These are phyloP conservation scores for Cephaloascus albidus DNA, from an alignment of 805 yeast genomes.

Conservation along the genomic window DNA sequence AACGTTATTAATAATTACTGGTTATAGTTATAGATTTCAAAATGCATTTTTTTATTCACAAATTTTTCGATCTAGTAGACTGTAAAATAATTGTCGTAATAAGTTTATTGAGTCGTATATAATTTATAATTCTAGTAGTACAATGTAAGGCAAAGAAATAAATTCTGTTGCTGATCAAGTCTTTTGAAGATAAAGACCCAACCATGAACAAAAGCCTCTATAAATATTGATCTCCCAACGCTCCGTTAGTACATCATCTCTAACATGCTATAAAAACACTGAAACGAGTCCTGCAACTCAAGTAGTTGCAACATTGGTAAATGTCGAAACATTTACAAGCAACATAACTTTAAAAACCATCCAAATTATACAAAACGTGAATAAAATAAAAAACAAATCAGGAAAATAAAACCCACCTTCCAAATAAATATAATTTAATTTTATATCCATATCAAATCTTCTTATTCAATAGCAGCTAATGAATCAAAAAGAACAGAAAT, in stretches of 20 bases:
- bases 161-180: background rate
- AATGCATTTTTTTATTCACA: too few species aligned
- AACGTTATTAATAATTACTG: too few species aligned
- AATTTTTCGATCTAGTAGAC: too few species aligned
- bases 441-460: background rate
- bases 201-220: conserved; percentile 3
- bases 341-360: background rate
- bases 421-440: background rate
- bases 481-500: conserved; percentile 90
- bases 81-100: too few species aligned
- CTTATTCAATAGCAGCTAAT: conserved; percentile 45
- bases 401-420: background rate
- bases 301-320: conserved; percentile 43
- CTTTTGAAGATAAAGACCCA: background rate
- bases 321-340: background rate
- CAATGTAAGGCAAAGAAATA: background rate
- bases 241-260: conserved; percentile 46
- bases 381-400: background rate
- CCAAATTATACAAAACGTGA: background rate
- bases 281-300: conserved; percentile 43
- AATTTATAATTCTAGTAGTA: background rate
- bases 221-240: conserved; percentile 34
- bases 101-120: background rate
- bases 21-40: too few species aligned
- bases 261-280: conserved; percentile 6